Conservation (phyloP, 805 yeast genomes). For the Hanseniaspora guilliermondii region DNA sequence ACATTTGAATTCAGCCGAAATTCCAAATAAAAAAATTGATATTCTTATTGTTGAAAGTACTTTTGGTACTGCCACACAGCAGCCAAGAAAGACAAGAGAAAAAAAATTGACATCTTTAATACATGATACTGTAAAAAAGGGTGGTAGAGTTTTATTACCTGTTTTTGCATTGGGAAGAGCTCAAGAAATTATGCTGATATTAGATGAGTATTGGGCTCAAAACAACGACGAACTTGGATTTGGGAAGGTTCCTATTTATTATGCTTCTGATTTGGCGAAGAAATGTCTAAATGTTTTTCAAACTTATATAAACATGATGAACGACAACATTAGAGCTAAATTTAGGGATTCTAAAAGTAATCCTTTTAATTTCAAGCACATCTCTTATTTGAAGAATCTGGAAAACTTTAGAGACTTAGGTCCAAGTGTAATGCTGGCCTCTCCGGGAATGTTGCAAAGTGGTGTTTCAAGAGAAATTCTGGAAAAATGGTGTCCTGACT, state of each 20-base stretch:
- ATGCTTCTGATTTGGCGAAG: slow-evolving; percentile 85
- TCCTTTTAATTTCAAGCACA: slow-evolving; percentile 82
- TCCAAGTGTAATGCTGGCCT: slow-evolving; percentile 90
- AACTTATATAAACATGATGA: slow-evolving; percentile 94
- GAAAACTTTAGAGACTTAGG: slow-evolving; percentile 86
- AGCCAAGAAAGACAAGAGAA: slow-evolving; percentile 79
- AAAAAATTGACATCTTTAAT: slow-evolving; percentile 65
- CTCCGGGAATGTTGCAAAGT: slow-evolving; percentile 97
- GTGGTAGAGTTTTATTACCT: slow-evolving; percentile 86
- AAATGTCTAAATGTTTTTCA: slow-evolving; percentile 97
- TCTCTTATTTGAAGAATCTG: slow-evolving; percentile 63
- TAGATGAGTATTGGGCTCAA: slow-evolving; percentile 89
- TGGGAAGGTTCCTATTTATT: slow-evolving; percentile 61
- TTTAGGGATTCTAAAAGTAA: slow-evolving; percentile 69
- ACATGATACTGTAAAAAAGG: slow-evolving; percentile 70
- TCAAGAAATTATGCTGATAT: slow-evolving; percentile 76
- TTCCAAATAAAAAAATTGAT: slow-evolving; percentile 80
- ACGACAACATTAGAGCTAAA: slow-evolving; percentile 67
- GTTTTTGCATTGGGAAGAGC: slow-evolving; percentile 96
- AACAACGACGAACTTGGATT: slow-evolving; percentile 62
- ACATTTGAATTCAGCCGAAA: slow-evolving; percentile 88
- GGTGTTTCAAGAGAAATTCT: slow-evolving; percentile 85
- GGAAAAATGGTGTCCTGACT: slow-evolving; percentile 96
- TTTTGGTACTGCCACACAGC: slow-evolving; percentile 95
- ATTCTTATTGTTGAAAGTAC: slow-evolving; percentile 88